A percentile compares a stretch with the other conserved stretches of the same genome.
These are phyloP conservation scores for Marasmius tenuissimus DNA, from an alignment of 1,284 basidiomycete species.

Conservation along the genomic window DNA sequence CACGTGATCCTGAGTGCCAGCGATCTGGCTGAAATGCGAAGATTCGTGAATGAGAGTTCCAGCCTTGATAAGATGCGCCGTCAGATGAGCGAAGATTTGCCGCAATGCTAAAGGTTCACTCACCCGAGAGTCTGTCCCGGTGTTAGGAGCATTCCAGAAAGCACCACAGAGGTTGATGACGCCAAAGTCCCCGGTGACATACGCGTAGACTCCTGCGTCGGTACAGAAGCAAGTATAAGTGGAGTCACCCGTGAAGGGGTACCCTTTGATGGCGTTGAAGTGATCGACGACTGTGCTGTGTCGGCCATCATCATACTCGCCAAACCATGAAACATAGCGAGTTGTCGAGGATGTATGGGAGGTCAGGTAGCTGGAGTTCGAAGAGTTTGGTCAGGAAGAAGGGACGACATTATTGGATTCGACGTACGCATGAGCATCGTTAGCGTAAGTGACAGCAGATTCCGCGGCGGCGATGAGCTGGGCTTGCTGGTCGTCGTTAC, in stretches of 20 bases:
- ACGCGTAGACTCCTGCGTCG: constrained; percentile 40
- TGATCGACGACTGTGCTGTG: constrained; percentile 39
- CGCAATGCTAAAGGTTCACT: not conserved
- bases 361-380: constrained; percentile 26
- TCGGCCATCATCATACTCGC: constrained; percentile 37
- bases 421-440: constrained; percentile 28
- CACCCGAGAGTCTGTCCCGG: constrained; percentile 49
- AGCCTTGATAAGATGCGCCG: constrained; percentile 32
- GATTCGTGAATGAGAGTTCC: constrained; percentile 43
- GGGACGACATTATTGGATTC: not conserved
- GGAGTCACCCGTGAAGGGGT: constrained; percentile 31
- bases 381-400: not conserved
- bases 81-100: not conserved
- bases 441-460: constrained; percentile 40
- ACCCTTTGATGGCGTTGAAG: constrained; percentile 35
- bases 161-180: constrained; percentile 44
- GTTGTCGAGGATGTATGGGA: constrained; percentile 34
- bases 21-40: constrained; percentile 47
- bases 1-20: constrained; percentile 43
- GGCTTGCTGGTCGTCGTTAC: constrained; percentile 36
- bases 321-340: constrained; percentile 52
- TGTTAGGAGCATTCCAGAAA: constrained; percentile 45
- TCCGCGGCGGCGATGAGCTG: constrained; percentile 35
- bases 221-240: constrained; percentile 47
- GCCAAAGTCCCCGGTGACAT: constrained; percentile 43